Conservation (phyloP, 78 protist genomes). For the Diacronema lutheri region DNA sequence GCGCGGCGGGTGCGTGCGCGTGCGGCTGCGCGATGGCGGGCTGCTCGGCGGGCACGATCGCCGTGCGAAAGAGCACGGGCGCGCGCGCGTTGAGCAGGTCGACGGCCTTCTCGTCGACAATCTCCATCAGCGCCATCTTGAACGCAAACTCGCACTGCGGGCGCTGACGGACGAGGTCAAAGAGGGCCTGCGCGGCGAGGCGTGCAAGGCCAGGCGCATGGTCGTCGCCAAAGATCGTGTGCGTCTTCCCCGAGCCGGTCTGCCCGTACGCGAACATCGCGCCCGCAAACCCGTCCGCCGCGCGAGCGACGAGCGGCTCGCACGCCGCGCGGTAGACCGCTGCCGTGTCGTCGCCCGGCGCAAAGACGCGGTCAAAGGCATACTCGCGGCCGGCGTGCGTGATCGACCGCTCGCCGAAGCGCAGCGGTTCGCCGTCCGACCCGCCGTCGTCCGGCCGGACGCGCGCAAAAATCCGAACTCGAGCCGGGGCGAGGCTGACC, state of each 20-base stretch:
- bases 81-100: slow-evolving; percentile 3
- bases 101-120: background rate
- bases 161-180: background rate
- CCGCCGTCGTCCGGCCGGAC: no score
- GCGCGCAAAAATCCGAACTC: no score
- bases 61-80: background rate
- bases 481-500: no score
- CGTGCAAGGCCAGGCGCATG: background rate
- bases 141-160: background rate
- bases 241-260: slow-evolving; percentile 51
- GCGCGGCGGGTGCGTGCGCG: no score
- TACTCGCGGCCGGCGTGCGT: no score
- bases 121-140: background rate
- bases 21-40: background rate
- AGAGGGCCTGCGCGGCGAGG: background rate
- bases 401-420: no score
- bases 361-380: no score
- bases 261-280: slow-evolving; percentile 42
- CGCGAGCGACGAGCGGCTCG: background rate
- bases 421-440: no score
- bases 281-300: slow-evolving; percentile 22
- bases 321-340: no score
- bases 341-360: no score
- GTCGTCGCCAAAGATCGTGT: slow-evolving; percentile 25
- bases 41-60: background rate